Percentiles rank a stretch among this genome's conserved stretches.
Conservation (phyloP, 106 monocot species). For the Dendrobium chrysotoxum region DNA sequence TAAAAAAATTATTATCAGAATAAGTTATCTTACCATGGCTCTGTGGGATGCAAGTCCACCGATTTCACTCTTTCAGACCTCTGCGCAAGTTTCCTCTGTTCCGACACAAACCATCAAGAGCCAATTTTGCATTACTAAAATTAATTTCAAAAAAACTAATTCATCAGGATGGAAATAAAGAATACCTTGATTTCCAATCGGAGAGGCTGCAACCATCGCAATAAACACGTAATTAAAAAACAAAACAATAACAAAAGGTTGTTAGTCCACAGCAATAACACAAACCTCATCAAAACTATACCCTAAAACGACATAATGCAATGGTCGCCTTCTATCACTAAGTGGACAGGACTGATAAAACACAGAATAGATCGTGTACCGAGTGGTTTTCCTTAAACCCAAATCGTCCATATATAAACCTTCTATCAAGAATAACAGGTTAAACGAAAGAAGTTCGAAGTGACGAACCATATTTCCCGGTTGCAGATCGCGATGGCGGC, state of each 20-base stretch:
- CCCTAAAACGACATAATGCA: not conserved
- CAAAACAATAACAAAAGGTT: not conserved
- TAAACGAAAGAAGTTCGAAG: not conserved
- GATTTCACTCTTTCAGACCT: constrained; percentile 79
- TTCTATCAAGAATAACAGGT: not conserved
- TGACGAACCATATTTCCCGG: not conserved
- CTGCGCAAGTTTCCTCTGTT: constrained; percentile 72
- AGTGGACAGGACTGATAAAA: not conserved
- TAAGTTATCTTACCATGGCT: constrained; percentile 69
- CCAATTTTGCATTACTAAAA: not conserved
- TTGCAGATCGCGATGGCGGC: not conserved
- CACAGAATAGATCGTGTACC: not conserved
- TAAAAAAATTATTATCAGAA: not conserved
- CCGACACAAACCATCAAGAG: not conserved
- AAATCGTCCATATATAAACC: not conserved
- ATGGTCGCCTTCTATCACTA: not conserved
- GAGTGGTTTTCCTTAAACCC: not conserved
- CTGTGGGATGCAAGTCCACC: constrained; percentile 72
- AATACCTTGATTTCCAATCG: constrained; percentile 82
- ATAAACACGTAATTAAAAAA: not conserved
- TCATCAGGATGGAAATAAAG: not conserved
- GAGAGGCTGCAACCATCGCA: constrained; percentile 48
- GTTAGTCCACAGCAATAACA: not conserved
- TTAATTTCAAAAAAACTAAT: constrained; percentile 10
- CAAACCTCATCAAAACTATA: not conserved